Evolutionary conservation across 306 rosid species (phyloP), one percentile per base, ranked within the genome.

Genomic region (Geum urbanum): DNA sequence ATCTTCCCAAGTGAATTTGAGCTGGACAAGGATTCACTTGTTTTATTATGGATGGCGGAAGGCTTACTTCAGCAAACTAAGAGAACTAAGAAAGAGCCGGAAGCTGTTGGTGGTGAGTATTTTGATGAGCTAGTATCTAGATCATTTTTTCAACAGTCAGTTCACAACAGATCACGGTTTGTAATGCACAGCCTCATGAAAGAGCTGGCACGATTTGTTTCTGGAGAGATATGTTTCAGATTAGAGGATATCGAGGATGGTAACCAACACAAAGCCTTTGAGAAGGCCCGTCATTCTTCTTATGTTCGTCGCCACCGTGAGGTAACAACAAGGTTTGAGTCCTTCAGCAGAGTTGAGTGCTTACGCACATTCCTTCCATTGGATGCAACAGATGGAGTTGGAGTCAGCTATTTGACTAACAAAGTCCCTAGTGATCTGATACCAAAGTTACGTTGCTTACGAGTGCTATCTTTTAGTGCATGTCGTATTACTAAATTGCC

Each of bases 231-330:
- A 47, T 72, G 74, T 44, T 72, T 78, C 66, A 66, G 72, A 60
- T 44, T 67, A 74, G 77, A 52, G 77, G 74, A 71, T 44, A 40
- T 7, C 7, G 6, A 54, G 48, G 72, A 64, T 39, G 45, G 16
- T 18, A 41, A 55, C 55, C 61, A 56, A 15, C 27, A 43, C 15
- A 72, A 72, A 72, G 50, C 24, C 15, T 60, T 39, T 72, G 74
- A 59, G 59, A 78, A 67, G 74, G 77, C 82, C 60, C 77, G 82
- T 4, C 77, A 72, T 67, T 72, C 82, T n/a, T 72, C 82, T 2
- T 78, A 78, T 24, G 15, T 72, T 43, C 78, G 78, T 11, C 53
- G 71, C 8, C 69, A 46, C 2, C 82, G 70, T 9, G 82, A 78
- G 43, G 40, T 54, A 9, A n/a, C 64, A 15, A 24, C 73, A 54